Conservation (phyloP, 1,284 basidiomycete genomes). For the Rhodotorula sp. region DNA sequence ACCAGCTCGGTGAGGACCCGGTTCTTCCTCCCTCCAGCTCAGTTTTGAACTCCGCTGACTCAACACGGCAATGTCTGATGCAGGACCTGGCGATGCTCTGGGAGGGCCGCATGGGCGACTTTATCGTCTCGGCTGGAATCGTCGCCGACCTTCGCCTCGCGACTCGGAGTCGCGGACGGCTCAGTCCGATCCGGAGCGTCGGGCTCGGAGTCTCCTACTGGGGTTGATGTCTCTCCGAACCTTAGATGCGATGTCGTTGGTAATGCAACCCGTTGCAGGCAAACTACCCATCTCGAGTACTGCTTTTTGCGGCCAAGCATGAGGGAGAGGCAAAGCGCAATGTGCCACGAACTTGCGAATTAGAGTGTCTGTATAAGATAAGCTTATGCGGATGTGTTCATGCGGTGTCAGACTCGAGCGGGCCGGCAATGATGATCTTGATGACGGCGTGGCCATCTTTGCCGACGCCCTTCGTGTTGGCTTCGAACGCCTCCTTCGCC, state of each 20-base stretch:
- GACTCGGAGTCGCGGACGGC: constrained; percentile 57
- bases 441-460: constrained; percentile 57
- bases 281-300: too few species aligned
- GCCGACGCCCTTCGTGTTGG: constrained; percentile 66
- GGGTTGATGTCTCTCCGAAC: constrained; percentile 7
- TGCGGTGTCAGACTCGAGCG: constrained; percentile 4
- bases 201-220: constrained; percentile 88
- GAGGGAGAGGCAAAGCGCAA: constrained; percentile 52
- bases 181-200: constrained; percentile 71
- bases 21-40: too few species aligned
- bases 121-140: constrained; percentile 84
- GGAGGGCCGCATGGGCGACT: constrained; percentile 87
- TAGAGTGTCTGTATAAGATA: not conserved
- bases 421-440: constrained; percentile 53
- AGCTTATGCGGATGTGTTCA: not conserved
- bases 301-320: constrained; percentile 40
- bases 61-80: constrained; percentile 19
- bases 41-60: not conserved
- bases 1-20: constrained; percentile 73
- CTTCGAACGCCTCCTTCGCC: constrained; percentile 57
- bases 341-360: not conserved
- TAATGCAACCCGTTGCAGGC: not conserved
- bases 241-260: too few species aligned
- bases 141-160: constrained; percentile 78
- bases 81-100: constrained; percentile 87